Evolutionary conservation across 495 filamentous ascomycete genomes (phyloP).

Genomic region (Podospora australis): DNA sequence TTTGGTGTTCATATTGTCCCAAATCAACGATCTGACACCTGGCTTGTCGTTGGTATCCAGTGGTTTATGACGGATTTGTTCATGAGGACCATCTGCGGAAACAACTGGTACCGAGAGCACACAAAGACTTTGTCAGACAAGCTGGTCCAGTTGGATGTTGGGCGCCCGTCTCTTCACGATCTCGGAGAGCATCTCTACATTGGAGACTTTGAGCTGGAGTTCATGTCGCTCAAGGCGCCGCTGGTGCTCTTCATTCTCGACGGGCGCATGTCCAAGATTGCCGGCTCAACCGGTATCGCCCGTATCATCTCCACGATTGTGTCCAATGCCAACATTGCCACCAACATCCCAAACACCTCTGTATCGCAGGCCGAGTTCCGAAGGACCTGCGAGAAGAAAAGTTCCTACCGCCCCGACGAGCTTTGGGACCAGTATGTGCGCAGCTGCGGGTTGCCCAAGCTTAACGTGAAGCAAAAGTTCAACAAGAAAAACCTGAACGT

Average conservation of each 20-base stretch:
- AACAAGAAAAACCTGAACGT: conserved; percentile 97
- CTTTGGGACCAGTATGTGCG: conserved; percentile 94
- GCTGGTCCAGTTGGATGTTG: conserved; percentile 73
- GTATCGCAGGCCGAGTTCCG: conserved; percentile 71
- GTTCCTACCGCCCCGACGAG: conserved; percentile 72
- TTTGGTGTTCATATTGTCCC: conserved; percentile 84
- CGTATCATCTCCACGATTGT: conserved; percentile 80
- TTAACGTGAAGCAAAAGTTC: conserved; percentile 79
- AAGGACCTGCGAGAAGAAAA: conserved; percentile 75
- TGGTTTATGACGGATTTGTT: conserved; percentile 92
- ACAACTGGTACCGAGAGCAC: conserved; percentile 90
- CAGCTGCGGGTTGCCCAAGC: conserved; percentile 78
- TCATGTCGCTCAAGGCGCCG: conserved; percentile 86
- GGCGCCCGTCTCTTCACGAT: conserved; percentile 73
- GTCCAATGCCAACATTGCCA: conserved; percentile 72
- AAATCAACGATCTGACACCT: conserved; percentile 70
- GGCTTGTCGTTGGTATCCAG: conserved; percentile 86
- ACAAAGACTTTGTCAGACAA: conserved; percentile 78
- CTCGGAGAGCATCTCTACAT: conserved; percentile 71
- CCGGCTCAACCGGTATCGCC: conserved; percentile 72
- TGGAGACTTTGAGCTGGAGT: conserved; percentile 78
- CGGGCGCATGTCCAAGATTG: conserved; percentile 77
- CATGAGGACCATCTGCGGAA: conserved; percentile 81
- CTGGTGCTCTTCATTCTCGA: conserved; percentile 92
- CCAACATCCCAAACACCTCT: conserved; percentile 63